Percentiles rank a stretch among this genome's conserved stretches.
Evolutionary conservation across 73 alveolate genomes (phyloP).

Genomic region (Stentor roeselii): DNA sequence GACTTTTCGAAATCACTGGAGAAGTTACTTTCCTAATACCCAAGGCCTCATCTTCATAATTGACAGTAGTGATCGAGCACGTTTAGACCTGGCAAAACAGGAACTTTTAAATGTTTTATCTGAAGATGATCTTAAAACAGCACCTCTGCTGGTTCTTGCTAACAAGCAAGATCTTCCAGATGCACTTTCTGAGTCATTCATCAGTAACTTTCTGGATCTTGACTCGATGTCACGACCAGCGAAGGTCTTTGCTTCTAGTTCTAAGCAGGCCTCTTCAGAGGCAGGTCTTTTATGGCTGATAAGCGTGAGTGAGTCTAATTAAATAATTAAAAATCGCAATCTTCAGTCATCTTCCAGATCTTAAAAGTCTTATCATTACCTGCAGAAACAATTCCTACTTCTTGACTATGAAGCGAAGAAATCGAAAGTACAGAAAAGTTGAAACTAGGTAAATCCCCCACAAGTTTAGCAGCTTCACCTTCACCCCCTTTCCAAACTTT

Average conservation of each 20-base stretch:
- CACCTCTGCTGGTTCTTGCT: slow-evolving; percentile 74
- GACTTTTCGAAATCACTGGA: slow-evolving; percentile 82
- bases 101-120: slow-evolving; percentile 56
- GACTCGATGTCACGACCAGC: no score
- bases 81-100: slow-evolving; percentile 82
- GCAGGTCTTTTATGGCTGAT: no score
- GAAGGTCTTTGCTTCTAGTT: no score
- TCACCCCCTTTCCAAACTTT: slow-evolving; percentile 48
- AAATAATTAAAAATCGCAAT: no score
- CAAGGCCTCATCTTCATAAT: slow-evolving; percentile 92
- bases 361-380: neutral
- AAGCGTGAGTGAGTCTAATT: no score
- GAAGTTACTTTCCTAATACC: slow-evolving; percentile 83
- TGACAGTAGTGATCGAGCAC: slow-evolving; percentile 83
- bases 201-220: neutral
- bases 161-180: slow-evolving; percentile 73
- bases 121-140: slow-evolving; percentile 49
- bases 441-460: neutral
- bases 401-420: neutral
- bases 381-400: neutral
- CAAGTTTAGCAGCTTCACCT: neutral
- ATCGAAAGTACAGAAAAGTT: neutral
- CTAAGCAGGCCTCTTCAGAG: no score
- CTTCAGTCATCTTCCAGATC: slow-evolving; percentile 10
- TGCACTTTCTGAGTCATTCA: slow-evolving; percentile 8